Percentiles rank a stretch among this genome's conserved stretches.
phyloP scores from a whole-genome alignment of 306 rosid genomes.

The Clitoria ternatea region DNA sequence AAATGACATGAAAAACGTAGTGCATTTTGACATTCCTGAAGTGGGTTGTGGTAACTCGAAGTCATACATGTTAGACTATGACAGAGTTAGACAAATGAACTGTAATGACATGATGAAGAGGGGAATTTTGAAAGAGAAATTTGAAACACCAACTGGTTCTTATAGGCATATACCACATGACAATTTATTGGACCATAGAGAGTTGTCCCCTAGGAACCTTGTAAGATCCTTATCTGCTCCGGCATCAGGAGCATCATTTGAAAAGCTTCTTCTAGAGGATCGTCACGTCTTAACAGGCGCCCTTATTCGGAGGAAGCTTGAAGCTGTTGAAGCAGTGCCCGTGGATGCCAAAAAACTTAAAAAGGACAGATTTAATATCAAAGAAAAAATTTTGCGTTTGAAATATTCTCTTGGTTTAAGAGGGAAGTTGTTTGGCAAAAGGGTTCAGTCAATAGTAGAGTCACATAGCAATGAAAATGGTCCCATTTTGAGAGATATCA shows the following conservation, averaged over 20 bases:
- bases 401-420: slow-evolving; percentile 53
- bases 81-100: slow-evolving; percentile 9
- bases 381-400: slow-evolving; percentile 69
- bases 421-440: slow-evolving; percentile 62
- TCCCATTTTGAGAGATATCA: slow-evolving; percentile 41
- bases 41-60: no score
- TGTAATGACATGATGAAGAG: slow-evolving; percentile 20
- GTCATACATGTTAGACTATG: no score
- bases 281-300: slow-evolving; percentile 64
- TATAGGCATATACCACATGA: slow-evolving; percentile 52
- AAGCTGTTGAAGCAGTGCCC: slow-evolving; percentile 42
- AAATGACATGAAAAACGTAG: slow-evolving; percentile 43
- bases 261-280: slow-evolving; percentile 76
- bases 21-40: slow-evolving; percentile 30
- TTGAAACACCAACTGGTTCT: slow-evolving; percentile 52
- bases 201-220: slow-evolving; percentile 65
- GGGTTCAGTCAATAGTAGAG: slow-evolving; percentile 45
- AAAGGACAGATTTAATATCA: slow-evolving; percentile 63
- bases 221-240: slow-evolving; percentile 82
- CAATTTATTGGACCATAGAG: slow-evolving; percentile 36
- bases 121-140: slow-evolving; percentile 37
- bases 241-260: slow-evolving; percentile 70
- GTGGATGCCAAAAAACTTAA: slow-evolving; percentile 40
- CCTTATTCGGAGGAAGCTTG: slow-evolving; percentile 68
- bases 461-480: slow-evolving; percentile 32